Evolutionary conservation across 805 yeast genomes (phyloP).

Genomic region (Candida morakotiae): DNA sequence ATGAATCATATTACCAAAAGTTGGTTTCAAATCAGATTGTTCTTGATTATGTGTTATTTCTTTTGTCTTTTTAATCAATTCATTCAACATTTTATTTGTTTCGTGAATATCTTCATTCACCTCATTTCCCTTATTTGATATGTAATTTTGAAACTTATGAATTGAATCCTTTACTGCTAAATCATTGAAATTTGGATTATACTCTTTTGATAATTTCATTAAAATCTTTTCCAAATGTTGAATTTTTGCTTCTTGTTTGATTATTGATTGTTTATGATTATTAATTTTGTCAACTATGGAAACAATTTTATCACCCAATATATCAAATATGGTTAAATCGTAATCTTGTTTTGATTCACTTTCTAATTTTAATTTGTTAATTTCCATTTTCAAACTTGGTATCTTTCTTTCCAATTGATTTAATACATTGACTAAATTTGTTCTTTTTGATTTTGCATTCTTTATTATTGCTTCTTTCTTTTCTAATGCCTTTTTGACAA

Average conservation of each 20-base stretch:
- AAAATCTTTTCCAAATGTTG: constrained; percentile 44
- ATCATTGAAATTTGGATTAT: constrained; percentile 83
- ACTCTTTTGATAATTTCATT: constrained; percentile 47
- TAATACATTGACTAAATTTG: constrained; percentile 11
- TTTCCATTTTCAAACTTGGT: background rate
- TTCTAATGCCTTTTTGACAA: constrained; percentile 21
- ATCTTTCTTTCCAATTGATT: constrained; percentile 3
- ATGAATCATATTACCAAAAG: constrained; percentile 20
- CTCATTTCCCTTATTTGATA: constrained; percentile 32
- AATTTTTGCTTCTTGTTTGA: constrained; percentile 16
- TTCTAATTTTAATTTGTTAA: constrained; percentile 5
- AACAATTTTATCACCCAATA: constrained; percentile 14
- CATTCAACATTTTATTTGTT: constrained; percentile 15
- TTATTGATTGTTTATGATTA: constrained; percentile 9
- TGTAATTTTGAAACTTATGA: constrained; percentile 45
- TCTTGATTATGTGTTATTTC: constrained; percentile 1
- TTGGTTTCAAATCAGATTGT: constrained; percentile 13
- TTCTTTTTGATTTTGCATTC: constrained; percentile 16
- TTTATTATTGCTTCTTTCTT: constrained; percentile 22
- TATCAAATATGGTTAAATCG: constrained; percentile 13
- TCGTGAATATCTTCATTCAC: constrained; percentile 2
- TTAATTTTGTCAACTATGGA: constrained; percentile 9
- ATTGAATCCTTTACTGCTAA: constrained; percentile 78
- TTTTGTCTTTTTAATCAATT: constrained; percentile 16
- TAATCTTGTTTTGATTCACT: constrained; percentile 7